Base-by-base conservation (phyloP, 2,329 filamentous ascomycete genomes). In the Pestalotiopsis sp. region DNA sequence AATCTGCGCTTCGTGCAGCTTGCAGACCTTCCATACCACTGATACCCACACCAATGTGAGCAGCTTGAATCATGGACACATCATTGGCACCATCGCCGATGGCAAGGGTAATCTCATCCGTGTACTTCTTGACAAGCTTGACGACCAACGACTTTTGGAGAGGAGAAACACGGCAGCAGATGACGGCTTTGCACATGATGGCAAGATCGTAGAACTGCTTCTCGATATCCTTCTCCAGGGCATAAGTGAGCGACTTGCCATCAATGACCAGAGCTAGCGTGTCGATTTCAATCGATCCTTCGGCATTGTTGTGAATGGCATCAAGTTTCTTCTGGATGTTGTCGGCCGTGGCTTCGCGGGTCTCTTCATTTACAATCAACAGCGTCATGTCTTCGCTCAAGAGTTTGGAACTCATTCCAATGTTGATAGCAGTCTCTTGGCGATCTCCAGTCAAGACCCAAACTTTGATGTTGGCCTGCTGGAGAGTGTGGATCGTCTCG, bases 21-120 rank as follows among this genome's bases (percentile, higher is more conserved):
- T 99, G 96, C 0, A 99, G 89, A 86, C 96, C 96, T 86, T 99
- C 96, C 72, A 97, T 89, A 81, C 96, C 96, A 77, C 94, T 97
- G 80, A 99, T 99, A 81, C 96, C 96, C 59, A 99, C 93, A 72
- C 96, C 96, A 72, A 99, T 97, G 79, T 99, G 96, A 13, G 96
- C 96, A 12, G 96, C 96, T 83, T 99, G 96, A 67, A 99, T 99
- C 96, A 99, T 99, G 20, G 95, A 98, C n/a, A 99, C 96, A 77
- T 99, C 96, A 82, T 99, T 99, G 61, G 96, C 96, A 72, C 96
- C 96, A 76, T 99, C 96, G 73, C 96, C 96, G 79, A 99, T 98
- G 65, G 96, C 96, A 64, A 99, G 89, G 66, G 98, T 90, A 73
- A 99, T 94, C 78, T 98, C 93, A 73, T 96, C 89, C 79, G 97